Base-by-base conservation (phyloP, 768 basidiomycete genomes). In the Suillus alpinus region DNA sequence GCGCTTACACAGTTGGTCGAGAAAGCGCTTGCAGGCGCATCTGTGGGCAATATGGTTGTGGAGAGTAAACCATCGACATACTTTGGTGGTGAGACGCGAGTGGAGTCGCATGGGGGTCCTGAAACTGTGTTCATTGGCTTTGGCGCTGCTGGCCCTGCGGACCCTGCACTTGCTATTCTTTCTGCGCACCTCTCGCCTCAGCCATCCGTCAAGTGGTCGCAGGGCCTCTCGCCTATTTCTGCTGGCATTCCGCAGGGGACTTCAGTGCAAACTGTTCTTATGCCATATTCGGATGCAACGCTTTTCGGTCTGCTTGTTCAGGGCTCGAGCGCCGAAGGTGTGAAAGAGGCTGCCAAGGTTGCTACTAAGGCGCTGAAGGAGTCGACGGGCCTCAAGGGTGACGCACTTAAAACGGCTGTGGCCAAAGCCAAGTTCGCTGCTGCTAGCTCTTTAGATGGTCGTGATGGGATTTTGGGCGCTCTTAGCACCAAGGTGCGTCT, bases 271-370 rank as follows among this genome's bases (percentile, higher is more conserved):
- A 75, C 88, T 12, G 86, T 97, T 57, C 84, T 92, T 69, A 80
- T 95, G 13, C 88, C 91, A 14, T 98, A 98, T 78, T 92, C 94
- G 16, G 96, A 98, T 71, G 95, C 94, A 4, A 80, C 89, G 7
- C 81, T 99, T 56, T 86, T 96, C 62, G 95, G 95, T 61, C 75
- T 97, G 59, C 75, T 93, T 57, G 78, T 98, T 39, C 86, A 91
- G 70, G 93, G 86, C 6, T 72, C 79, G 40, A 88, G 87, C 26
- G 71, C 81, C 2, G 79, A 81, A 47, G 83, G 79, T 57, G 87
- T 93, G 50, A 86, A 81, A 66, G 83, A 86, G 59, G 91, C 87
- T 23, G 85, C 83, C 18, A 85, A 86, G 74, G 79, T 78, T n/a
- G 87, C 87, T 34, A 86, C 91, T 32, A 78, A 83, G 59, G 87